These are phyloP conservation scores for Xylariomycetidae sp. DNA, from an alignment of 2,329 filamentous ascomycete genomes.

Conservation along the genomic window DNA sequence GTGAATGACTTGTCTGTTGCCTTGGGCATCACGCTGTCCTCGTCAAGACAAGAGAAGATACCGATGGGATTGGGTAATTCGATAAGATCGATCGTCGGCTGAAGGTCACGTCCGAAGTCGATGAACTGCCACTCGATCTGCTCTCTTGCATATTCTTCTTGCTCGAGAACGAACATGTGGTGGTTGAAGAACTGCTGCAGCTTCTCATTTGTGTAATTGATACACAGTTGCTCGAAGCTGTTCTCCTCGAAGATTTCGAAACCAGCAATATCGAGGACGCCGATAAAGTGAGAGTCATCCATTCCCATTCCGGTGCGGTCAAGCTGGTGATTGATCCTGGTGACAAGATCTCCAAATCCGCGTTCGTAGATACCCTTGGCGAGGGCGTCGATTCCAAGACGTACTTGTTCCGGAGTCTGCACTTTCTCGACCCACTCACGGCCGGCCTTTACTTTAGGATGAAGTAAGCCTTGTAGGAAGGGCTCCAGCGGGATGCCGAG, in stretches of 20 bases:
- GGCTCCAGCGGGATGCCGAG: slow-evolving; percentile 80
- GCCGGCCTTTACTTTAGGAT: slow-evolving; percentile 91
- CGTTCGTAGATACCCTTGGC: slow-evolving; percentile 98
- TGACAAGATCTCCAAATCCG: slow-evolving; percentile 87
- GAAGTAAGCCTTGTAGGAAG: slow-evolving; percentile 83
- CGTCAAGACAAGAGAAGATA: slow-evolving; percentile 96
- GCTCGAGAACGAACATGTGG: slow-evolving; percentile 98
- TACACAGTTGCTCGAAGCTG: slow-evolving; percentile 98
- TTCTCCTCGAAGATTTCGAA: slow-evolving; percentile 99
- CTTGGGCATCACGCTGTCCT: slow-evolving; percentile 98
- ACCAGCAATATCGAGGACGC: slow-evolving; percentile 96
- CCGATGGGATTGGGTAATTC: slow-evolving; percentile 95
- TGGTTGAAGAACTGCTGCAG: slow-evolving; percentile 99
- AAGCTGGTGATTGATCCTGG: slow-evolving; percentile 84
- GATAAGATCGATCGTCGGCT: slow-evolving; percentile 96
- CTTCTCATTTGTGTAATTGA: slow-evolving; percentile 99
- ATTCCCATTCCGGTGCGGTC: slow-evolving; percentile 77
- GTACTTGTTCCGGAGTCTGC: slow-evolving; percentile 94
- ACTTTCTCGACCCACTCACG: slow-evolving; percentile 98
- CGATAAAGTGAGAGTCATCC: slow-evolving; percentile 93
- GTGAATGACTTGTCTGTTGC: slow-evolving; percentile 96
- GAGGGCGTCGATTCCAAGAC: slow-evolving; percentile 81
- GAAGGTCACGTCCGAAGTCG: slow-evolving; percentile 93
- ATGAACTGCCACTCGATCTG: slow-evolving; percentile 99
- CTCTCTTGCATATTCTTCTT: slow-evolving; percentile 95